These are phyloP conservation scores for Blastocystis sp. DNA, from an alignment of 352 stramenopile genomes.

Conservation along the genomic window DNA sequence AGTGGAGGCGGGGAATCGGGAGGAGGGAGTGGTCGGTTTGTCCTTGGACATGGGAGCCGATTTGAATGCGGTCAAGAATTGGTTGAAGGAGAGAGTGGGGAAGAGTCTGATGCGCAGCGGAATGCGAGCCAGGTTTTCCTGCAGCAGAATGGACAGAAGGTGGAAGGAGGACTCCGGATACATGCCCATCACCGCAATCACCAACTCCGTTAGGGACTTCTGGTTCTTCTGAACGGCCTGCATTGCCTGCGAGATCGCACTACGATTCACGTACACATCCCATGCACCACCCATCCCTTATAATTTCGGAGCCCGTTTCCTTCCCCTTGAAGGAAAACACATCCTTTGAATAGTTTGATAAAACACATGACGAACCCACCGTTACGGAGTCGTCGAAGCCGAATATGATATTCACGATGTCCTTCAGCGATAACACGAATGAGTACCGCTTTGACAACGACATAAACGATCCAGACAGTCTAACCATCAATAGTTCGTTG, in stretches of 20 bases:
- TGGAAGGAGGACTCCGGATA: slow-evolving; percentile 34
- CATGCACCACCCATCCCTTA: not conserved
- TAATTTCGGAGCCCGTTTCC: slow-evolving; percentile 1
- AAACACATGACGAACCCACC: not conserved
- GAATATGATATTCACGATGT: slow-evolving; percentile 41
- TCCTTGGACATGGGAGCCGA: not conserved
- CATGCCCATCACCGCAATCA: slow-evolving; percentile 44
- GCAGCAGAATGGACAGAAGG: slow-evolving; percentile 44
- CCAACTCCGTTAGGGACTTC: slow-evolving; percentile 27
- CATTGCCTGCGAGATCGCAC: not conserved
- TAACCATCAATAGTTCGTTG: not conserved
- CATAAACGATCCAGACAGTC: slow-evolving; percentile 55
- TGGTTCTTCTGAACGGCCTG: slow-evolving; percentile 14
- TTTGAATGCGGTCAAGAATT: not conserved
- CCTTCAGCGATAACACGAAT: slow-evolving; percentile 31
- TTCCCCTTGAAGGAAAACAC: slow-evolving; percentile 48
- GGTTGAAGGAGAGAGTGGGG: slow-evolving; percentile 36
- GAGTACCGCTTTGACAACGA: slow-evolving; percentile 50
- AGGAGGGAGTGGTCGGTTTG: not conserved
- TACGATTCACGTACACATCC: not conserved
- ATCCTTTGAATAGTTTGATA: slow-evolving; percentile 55
- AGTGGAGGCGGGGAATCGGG: not conserved
- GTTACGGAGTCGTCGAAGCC: slow-evolving; percentile 14
- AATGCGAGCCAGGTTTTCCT: slow-evolving; percentile 21
- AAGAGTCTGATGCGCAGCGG: slow-evolving; percentile 6